phyloP scores from a whole-genome alignment of 2,329 filamentous ascomycete species.

The Allantophomopsis cytisporea region DNA sequence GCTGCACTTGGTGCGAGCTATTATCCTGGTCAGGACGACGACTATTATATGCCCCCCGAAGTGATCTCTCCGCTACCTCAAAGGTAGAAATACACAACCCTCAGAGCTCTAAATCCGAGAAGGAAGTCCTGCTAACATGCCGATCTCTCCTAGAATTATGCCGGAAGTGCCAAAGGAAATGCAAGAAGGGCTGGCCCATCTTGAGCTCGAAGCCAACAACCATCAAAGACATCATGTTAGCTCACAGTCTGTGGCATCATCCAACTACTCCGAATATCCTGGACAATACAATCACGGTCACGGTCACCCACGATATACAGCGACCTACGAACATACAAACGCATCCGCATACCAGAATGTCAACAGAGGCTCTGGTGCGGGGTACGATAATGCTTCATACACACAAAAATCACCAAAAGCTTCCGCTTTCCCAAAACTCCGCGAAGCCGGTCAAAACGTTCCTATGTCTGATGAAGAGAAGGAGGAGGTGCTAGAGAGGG shows the following conservation, averaged over 20 bases:
- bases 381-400: slow-evolving; percentile 13
- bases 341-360: slow-evolving; percentile 18
- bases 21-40: slow-evolving; percentile 52
- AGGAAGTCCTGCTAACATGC: not conserved
- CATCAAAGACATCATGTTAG: slow-evolving; percentile 13
- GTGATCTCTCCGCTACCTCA: slow-evolving; percentile 58
- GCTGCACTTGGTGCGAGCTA: slow-evolving; percentile 43
- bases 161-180: slow-evolving; percentile 94
- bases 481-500: slow-evolving; percentile 77
- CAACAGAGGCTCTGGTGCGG: slow-evolving; percentile 9
- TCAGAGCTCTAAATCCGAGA: not conserved
- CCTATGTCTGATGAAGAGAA: slow-evolving; percentile 91
- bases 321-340: slow-evolving; percentile 19
- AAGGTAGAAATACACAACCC: slow-evolving; percentile 32
- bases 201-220: slow-evolving; percentile 61
- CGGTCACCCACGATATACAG: slow-evolving; percentile 10
- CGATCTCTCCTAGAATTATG: slow-evolving; percentile 54
- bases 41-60: slow-evolving; percentile 50
- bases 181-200: slow-evolving; percentile 81
- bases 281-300: slow-evolving; percentile 3
- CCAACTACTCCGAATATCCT: slow-evolving; percentile 10
- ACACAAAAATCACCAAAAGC: slow-evolving; percentile 28
- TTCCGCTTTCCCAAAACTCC: slow-evolving; percentile 81
- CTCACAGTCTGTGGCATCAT: slow-evolving; percentile 9
- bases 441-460: slow-evolving; percentile 68